phyloP scores from a whole-genome alignment of 2,329 filamentous ascomycete species.

The Talaromyces islandicus region DNA sequence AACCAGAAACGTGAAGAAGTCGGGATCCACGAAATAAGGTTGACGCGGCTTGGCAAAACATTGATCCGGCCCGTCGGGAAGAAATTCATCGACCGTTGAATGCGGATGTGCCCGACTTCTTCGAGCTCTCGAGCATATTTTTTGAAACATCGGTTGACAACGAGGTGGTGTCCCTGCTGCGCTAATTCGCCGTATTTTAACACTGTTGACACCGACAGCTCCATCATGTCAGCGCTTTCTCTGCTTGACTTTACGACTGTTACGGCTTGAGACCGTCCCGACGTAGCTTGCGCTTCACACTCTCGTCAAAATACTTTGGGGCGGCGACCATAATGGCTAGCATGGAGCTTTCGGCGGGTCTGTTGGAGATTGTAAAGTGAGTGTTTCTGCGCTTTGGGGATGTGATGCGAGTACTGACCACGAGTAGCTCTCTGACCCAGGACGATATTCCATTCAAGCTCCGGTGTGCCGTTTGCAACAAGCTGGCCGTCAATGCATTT shows the following conservation, averaged over 20 bases:
- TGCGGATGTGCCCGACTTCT: neutral
- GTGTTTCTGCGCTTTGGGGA: neutral
- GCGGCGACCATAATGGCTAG: constrained; percentile 26
- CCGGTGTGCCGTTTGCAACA: constrained; percentile 88
- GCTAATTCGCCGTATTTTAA: neutral
- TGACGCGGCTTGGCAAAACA: neutral
- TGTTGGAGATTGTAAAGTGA: constrained; percentile 40
- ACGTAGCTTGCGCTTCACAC: constrained; percentile 2
- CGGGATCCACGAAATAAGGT: neutral
- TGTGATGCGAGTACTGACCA: neutral
- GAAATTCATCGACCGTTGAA: neutral
- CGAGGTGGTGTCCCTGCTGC: neutral
- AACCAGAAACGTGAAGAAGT: neutral
- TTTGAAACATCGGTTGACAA: neutral
- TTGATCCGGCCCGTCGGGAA: neutral
- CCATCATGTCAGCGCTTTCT: constrained; percentile 16
- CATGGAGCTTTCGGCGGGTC: constrained; percentile 33
- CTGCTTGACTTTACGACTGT: constrained; percentile 8
- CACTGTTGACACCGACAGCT: constrained; percentile 1
- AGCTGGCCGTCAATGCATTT: constrained; percentile 83
- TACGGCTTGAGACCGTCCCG: constrained; percentile 12
- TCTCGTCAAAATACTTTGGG: neutral
- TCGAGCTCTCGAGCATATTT: neutral
- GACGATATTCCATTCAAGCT: constrained; percentile 95
- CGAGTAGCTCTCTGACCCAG: constrained; percentile 61